Conservation (phyloP, 1,139 yeast species). For the Taphrina populina region DNA sequence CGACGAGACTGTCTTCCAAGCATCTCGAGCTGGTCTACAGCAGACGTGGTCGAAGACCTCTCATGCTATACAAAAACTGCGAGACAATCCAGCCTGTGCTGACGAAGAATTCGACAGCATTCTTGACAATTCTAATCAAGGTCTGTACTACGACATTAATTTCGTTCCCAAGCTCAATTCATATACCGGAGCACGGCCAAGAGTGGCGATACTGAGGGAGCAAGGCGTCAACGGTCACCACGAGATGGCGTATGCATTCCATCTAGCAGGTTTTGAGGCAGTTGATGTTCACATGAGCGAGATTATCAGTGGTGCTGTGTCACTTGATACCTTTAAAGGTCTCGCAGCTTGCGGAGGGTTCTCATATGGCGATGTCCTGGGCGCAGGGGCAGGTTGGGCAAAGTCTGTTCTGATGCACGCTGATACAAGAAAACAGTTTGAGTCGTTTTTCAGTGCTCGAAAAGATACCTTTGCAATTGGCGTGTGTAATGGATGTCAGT, state of each 20-base stretch:
- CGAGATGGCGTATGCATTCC: slow-evolving; percentile 98
- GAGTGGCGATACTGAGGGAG: slow-evolving; percentile 94
- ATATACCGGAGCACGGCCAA: slow-evolving; percentile 56
- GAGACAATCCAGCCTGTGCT: slow-evolving; percentile 92
- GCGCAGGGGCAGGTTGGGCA: slow-evolving; percentile 99
- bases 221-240: slow-evolving; percentile 98
- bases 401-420: slow-evolving; percentile 90
- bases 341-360: slow-evolving; percentile 99
- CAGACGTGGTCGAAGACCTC: slow-evolving; percentile 87
- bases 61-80: slow-evolving; percentile 79
- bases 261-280: slow-evolving; percentile 88
- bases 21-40: slow-evolving; percentile 71
- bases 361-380: slow-evolving; percentile 97
- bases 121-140: slow-evolving; percentile 82
- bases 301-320: slow-evolving; percentile 67
- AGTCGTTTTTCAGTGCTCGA: slow-evolving; percentile 78
- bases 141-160: slow-evolving; percentile 76
- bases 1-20: slow-evolving; percentile 52
- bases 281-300: slow-evolving; percentile 98
- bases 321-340: slow-evolving; percentile 82
- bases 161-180: slow-evolving; percentile 54
- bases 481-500: slow-evolving; percentile 99
- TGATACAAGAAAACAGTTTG: slow-evolving; percentile 71
- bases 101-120: slow-evolving; percentile 78
- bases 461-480: slow-evolving; percentile 96